phyloP scores from a whole-genome alignment of 225 moss, liverwort and hornwort genomes.

The Anthoceros angustus region DNA sequence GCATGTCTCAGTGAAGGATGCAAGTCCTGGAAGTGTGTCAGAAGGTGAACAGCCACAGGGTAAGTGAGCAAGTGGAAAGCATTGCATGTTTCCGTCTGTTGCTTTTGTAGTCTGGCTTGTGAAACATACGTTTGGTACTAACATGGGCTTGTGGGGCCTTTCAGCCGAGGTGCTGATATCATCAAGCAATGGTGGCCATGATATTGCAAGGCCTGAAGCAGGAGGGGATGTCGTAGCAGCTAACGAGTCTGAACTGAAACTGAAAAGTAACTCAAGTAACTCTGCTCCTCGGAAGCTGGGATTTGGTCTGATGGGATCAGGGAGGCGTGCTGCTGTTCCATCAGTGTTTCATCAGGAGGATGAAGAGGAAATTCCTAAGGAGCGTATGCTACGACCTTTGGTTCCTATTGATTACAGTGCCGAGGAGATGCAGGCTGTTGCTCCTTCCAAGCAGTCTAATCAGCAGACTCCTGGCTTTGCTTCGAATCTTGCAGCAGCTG shows the following conservation, averaged over 20 bases:
- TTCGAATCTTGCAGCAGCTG: conserved; percentile 67
- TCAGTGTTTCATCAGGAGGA: conserved; percentile 84
- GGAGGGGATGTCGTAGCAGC: conserved; percentile 9
- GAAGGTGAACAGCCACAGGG: conserved; percentile 51
- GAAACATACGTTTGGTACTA: background rate
- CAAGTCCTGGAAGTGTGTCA: conserved; percentile 48
- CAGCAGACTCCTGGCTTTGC: conserved; percentile 40
- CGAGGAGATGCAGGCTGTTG: conserved; percentile 96
- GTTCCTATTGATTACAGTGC: conserved; percentile 89
- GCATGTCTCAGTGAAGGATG: conserved; percentile 20
- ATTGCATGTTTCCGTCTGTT: background rate
- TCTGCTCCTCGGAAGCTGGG: conserved; percentile 87
- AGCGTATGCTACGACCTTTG: conserved; percentile 47
- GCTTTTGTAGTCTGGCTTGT: background rate
- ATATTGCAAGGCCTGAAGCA: conserved; percentile 26
- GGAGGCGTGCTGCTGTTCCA: conserved; percentile 55
- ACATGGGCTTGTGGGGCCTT: conserved; percentile 5
- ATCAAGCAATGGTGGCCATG: conserved; percentile 52
- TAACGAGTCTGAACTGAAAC: conserved; percentile 37
- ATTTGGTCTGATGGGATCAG: conserved; percentile 86
- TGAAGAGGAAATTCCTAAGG: conserved; percentile 68
- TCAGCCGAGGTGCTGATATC: conserved; percentile 14
- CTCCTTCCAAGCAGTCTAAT: conserved; percentile 24
- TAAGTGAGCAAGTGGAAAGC: conserved; percentile 18
- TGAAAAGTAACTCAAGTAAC: conserved; percentile 55